Evolutionary conservation across 2,329 filamentous ascomycete genomes (phyloP).

Genomic region (Macrophomina tecta): DNA sequence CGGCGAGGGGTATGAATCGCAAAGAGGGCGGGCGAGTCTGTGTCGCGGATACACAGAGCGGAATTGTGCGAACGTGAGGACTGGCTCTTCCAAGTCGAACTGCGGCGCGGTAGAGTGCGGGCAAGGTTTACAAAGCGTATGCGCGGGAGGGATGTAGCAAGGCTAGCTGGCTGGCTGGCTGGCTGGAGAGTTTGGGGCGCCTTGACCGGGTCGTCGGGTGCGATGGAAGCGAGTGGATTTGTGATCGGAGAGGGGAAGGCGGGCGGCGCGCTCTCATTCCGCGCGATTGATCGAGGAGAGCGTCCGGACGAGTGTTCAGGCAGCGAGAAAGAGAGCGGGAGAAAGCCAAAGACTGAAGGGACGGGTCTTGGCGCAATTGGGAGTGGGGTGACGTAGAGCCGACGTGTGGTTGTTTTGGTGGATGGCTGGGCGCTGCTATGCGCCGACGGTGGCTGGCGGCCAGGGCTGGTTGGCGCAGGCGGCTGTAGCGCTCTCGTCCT

Average conservation of each 20-base stretch:
- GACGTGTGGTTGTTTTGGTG: neutral
- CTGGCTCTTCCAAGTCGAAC: no score
- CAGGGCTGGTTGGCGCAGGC: neutral
- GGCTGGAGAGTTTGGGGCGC: neutral
- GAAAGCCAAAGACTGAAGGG: no score
- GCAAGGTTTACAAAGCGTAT: no score
- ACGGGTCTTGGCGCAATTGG: no score
- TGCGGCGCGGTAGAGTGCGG: no score
- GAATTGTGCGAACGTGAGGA: no score
- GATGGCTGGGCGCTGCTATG: neutral
- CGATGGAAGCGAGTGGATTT: conserved; percentile 13
- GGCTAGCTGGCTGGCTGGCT: neutral
- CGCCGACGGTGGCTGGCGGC: neutral
- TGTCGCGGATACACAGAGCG: no score
- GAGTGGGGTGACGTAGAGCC: neutral
- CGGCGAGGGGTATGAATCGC: no score
- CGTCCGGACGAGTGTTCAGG: no score
- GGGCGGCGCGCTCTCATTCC: no score
- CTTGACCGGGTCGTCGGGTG: conserved; percentile 4
- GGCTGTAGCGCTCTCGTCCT: neutral
- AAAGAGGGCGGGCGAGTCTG: no score
- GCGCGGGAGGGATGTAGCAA: neutral
- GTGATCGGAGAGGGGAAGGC: neutral
- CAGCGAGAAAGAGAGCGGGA: no score
- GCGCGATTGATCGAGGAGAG: neutral